Evolutionary conservation across 2,329 filamentous ascomycete species (phyloP), one percentile per base, ranked within the genome.

Genomic region (Alternaria ventricosa): DNA sequence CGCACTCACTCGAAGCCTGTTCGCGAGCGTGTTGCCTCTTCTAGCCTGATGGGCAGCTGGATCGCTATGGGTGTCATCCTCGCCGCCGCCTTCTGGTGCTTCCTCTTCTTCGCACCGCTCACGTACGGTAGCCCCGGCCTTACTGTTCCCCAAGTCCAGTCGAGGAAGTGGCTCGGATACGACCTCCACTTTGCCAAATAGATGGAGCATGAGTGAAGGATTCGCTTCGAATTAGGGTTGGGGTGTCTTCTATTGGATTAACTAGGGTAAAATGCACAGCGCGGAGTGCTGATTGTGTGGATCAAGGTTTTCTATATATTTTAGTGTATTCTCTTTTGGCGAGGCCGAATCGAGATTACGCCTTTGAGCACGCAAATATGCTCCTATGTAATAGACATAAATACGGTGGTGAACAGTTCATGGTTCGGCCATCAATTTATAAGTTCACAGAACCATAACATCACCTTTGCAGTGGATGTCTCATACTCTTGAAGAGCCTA

Each of bases 181-280:
- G 96, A 99, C 80, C 86, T 99, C 78, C 96, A 99, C 84, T 99
- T 99, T 84, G 96, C 96, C 63, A 99, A 99, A 88, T 99, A 91
- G 50, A 59, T 45, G 20, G 23, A 43, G 49, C 30, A n/a, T n/a
- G 20, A 41, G 49, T 53, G 20, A 23, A n/a, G 22, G 20, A 46
- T 15, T 11, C 20, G 22, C 20, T 12, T n/a, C 10, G 12, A 15
- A 22, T 30, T 12, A 30, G 11, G 30, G 20, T 41, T 41, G 49
- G 13, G 33, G 33, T 6, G 13, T 61, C 57, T 23, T 55, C 30
- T 61, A 33, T 51, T 49, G 51, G 33, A 55, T 28, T 45, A 36
- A 45, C 30, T 65, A 57, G 50, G 60, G 60, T 61, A 51, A 59
- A 65, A 63, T 47, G 60, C 63, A 62, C 60, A 62, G 25, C 41